Evolutionary conservation across 2,329 filamentous ascomycete genomes (phyloP).

Genomic region (Venturia asperata): DNA sequence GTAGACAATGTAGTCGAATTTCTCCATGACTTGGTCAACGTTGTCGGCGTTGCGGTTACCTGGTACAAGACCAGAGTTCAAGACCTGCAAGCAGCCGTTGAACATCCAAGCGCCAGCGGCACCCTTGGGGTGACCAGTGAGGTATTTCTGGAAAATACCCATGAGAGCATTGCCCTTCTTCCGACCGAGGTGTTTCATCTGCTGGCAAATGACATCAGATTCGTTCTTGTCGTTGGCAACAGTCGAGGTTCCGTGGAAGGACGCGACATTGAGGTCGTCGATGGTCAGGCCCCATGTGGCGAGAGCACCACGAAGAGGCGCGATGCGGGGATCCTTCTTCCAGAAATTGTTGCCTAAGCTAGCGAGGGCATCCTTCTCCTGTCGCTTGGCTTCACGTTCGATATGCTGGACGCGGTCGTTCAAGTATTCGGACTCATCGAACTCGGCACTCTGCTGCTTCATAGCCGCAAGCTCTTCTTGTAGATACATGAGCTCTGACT

Average conservation of each 20-base stretch:
- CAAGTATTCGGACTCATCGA: conserved; percentile 78
- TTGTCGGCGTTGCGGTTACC: conserved; percentile 99
- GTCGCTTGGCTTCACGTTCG: conserved; percentile 75
- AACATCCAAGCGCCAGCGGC: conserved; percentile 99
- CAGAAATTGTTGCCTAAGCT: conserved; percentile 98
- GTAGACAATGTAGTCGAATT: conserved; percentile 97
- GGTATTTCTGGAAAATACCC: conserved; percentile 98
- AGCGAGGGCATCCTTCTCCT: conserved; percentile 86
- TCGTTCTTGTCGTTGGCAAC: conserved; percentile 99
- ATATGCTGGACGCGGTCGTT: conserved; percentile 81
- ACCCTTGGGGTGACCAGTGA: conserved; percentile 98
- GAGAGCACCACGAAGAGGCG: conserved; percentile 88
- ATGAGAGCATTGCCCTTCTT: conserved; percentile 93
- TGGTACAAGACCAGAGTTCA: conserved; percentile 88
- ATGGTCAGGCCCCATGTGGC: conserved; percentile 98
- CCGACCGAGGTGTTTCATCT: conserved; percentile 88
- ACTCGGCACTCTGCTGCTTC: conserved; percentile 65
- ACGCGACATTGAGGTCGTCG: conserved; percentile 89
- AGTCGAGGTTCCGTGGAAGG: conserved; percentile 98
- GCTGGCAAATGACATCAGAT: conserved; percentile 92
- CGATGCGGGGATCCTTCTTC: conserved; percentile 90
- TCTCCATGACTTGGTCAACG: conserved; percentile 90
- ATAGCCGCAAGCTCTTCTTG: conserved; percentile 89
- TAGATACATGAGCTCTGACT: conserved; percentile 86
- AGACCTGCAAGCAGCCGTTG: conserved; percentile 92